Evolutionary conservation across 2,329 filamentous ascomycete species (phyloP).

Genomic region (Colletotrichum sp.): DNA sequence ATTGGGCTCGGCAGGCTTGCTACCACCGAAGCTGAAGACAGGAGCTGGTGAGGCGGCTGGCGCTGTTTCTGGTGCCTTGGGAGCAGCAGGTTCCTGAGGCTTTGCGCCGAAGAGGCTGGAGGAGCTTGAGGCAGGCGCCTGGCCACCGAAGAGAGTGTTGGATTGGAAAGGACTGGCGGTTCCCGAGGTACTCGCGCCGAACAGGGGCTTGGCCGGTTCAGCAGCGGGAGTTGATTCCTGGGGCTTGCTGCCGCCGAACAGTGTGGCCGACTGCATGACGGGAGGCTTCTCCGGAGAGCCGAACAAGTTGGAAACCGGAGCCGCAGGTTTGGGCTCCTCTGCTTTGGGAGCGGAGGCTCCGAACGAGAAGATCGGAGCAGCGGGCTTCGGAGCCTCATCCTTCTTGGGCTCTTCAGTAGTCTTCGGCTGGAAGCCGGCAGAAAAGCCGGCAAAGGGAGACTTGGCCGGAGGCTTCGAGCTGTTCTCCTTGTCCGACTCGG

Average conservation of each 20-base stretch:
- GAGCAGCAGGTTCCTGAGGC: background rate
- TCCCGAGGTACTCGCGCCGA: constrained; percentile 20
- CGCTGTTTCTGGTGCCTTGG: constrained; percentile 1
- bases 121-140: constrained; percentile 24
- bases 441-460: constrained; percentile 23
- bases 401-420: constrained; percentile 25
- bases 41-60: constrained; percentile 26
- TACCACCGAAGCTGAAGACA: constrained; percentile 37
- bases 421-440: constrained; percentile 37
- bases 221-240: constrained; percentile 27
- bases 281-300: constrained; percentile 17
- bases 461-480: constrained; percentile 40
- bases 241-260: constrained; percentile 44
- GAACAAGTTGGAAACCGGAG: constrained; percentile 28
- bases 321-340: constrained; percentile 19
- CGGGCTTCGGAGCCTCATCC: constrained; percentile 9
- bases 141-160: constrained; percentile 21
- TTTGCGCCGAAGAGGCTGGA: constrained; percentile 33
- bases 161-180: constrained; percentile 16
- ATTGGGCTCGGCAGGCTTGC: constrained; percentile 31
- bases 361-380: constrained; percentile 18
- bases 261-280: constrained; percentile 31
- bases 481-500: constrained; percentile 51
- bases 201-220: constrained; percentile 30
- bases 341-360: constrained; percentile 14